Evolutionary conservation across 1,284 basidiomycete species (phyloP), one percentile per base, ranked within the genome.

Genomic region (Heimioporus retisporus): DNA sequence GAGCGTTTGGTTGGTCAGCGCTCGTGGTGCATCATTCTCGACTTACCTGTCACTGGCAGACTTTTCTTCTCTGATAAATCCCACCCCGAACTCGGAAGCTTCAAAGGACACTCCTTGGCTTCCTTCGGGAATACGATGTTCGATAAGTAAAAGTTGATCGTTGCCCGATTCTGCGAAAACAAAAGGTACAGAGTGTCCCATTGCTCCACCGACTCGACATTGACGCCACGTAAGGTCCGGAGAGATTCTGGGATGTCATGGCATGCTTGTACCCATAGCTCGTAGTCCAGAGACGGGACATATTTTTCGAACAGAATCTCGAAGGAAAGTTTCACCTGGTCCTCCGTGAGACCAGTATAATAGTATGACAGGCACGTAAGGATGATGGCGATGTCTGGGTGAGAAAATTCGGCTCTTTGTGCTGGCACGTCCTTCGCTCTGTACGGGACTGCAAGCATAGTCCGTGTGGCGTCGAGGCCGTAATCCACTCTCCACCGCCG

Each of bases 401-500:
- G 46, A 48, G 18, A 16, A 18, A 48, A 48, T 10, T 18, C 46
- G 13, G 46, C 46, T 11, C 46, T 48, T 48, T 48, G 46, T 21
- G 46, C 46, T 8, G 46, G 46, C 18, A 48, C 46, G 46, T 48
- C 46, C 21, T 48, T 48, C 19, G 46, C 46, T 21, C 46, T 48
- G 11, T 48, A 48, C 21, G 46, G 46, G 21, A 48, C 46, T 19
- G 46, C 46, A 18, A 48, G 46, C 46, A 48, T 48, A 2, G 86
- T 80, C 18, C 85, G 81, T 2, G 50, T 71, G 4, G 66, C 71
- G 63, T 84, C 81, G 21, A 85, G 77, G 1, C 85, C 86, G 67
- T 83, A 86, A 64, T 87, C 82, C 15, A 87, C 84, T 44, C 84
- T 73, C 81, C 82, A 87, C n/a, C 84, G 79, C 64, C 79, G 80